Evolutionary conservation across 345 rosid genomes (phyloP), one percentile per base, ranked within the genome.

Genomic region (Populus deltoides): DNA sequence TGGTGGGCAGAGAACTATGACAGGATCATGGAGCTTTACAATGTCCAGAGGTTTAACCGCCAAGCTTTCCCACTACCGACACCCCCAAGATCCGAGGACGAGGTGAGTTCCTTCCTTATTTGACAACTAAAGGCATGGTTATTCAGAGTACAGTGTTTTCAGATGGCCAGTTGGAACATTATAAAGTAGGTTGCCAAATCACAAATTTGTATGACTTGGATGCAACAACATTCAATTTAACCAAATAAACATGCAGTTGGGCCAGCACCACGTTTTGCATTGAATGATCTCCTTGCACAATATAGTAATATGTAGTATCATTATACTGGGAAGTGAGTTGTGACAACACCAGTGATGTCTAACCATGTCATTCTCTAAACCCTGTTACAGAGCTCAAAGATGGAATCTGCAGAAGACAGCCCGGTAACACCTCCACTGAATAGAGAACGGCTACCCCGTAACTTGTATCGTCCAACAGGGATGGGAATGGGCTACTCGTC

Each of bases 391-490:
- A 82, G 71, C 72, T 55, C 69, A 71, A 82, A 82, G 76, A 70
- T 78, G 78, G 85, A 78, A 62, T 82, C 79, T 70, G 68, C 75
- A 41, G 78, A 82, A 70, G 76, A 66, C 33, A 82, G 81, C 76
- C 85, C 85, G 31, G 73, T 78, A 17, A 82, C 85, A 24, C 84
- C 84, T 13, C 85, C 85, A 62, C 79, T 82, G 45, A 66, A 55
- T 15, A 88, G 85, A 85, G 98, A 95, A 77, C 87, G 92, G 7
- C 78, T 93, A 71, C 94, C 99, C 65, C 79, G 73, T 4, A 82
- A 77, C 63, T 75, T 74, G 59, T 75, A 75, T 53, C 76, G 81
- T 39, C 85, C 85, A 47, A 70, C 78, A 66, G 83, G 83, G 66
- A 76, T 81, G 77, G 81, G 78, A 38, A 73, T 61, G 62, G 78